Base-by-base conservation (phyloP, 169 alveolate genomes). In the Babesia microti region DNA sequence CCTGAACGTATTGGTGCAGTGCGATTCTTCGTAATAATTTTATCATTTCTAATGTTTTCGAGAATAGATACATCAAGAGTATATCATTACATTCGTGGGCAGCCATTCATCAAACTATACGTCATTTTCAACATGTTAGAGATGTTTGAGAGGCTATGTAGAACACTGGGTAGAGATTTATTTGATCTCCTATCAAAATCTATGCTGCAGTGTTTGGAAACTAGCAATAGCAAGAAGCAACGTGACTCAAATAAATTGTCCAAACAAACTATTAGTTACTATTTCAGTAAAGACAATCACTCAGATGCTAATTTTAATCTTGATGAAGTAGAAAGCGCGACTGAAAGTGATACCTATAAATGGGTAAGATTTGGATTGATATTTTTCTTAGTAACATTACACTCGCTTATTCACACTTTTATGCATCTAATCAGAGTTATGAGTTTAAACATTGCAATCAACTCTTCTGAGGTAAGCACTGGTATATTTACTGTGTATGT, bases 101-200 rank as follows among this genome's bases (percentile, higher is more conserved):
- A 87, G 51, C 87, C 92, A 7, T 61, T 87, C 37, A 49, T 87
- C 61, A 87, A 87, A 53, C 59, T 87, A 15, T 87, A 87, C 59
- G 92, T 87, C 15, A 78, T 87, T 0, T 72, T 81, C 59, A 87
- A 87, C 67, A 83, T 87, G 93, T 67, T 87, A 28, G 94, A 87
- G 46, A 65, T 87, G 35, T 76, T 88, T 37, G 94, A 87, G 45
- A 51, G 87, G 23, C 56, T 87, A 24, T 81, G 84, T 41, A 40
- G 94, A 33, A 78, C 92, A 1, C 55, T 87, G 49, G 91, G 92
- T 11, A 55, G 89, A 33, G 94, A 87, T 55, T 44, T 79, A 18
- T 57, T 83, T 24, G 93, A 85, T 36, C 51, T 61, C 17, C 72
- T 82, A 42, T 56, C 79, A 56, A 57, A 76, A 33, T 37, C 80